Percentiles rank a stretch among this genome's conserved stretches.
phyloP scores from a whole-genome alignment of 257 asterid genomes.

The Paulownia fortunei region DNA sequence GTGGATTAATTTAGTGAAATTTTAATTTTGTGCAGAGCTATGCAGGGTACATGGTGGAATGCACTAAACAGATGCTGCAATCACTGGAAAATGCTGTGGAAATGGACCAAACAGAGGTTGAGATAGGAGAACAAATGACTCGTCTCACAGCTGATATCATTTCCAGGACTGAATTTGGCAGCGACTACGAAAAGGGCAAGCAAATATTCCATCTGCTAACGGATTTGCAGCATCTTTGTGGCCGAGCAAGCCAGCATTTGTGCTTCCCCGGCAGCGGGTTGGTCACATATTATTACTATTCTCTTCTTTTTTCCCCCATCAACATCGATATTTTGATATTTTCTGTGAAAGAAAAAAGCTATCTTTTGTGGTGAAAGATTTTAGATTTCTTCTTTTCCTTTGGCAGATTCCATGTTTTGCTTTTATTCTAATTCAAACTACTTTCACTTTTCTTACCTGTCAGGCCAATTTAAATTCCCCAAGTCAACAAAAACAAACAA shows the following conservation, averaged over 20 bases:
- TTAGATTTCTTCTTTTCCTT: not conserved
- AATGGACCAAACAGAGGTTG: slow-evolving; percentile 63
- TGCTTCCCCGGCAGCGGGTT: slow-evolving; percentile 94
- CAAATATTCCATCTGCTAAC: slow-evolving; percentile 70
- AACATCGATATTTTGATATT: not conserved
- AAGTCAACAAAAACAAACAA: not conserved
- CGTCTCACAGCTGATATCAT: slow-evolving; percentile 88
- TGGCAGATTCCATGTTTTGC: not conserved
- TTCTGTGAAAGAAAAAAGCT: not conserved
- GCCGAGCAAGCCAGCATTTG: slow-evolving; percentile 68
- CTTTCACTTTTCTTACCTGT: not conserved
- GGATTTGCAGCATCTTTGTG: slow-evolving; percentile 60
- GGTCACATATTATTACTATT: no score
- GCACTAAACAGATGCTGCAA: slow-evolving; percentile 65
- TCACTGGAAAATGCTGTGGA: slow-evolving; percentile 43
- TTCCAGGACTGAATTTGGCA: slow-evolving; percentile 80
- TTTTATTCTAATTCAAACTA: not conserved
- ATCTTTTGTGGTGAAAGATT: not conserved
- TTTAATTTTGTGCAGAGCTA: slow-evolving; percentile 66
- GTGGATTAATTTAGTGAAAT: not conserved
- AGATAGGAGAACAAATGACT: slow-evolving; percentile 80
- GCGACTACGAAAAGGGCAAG: slow-evolving; percentile 77
- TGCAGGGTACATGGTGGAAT: slow-evolving; percentile 81
- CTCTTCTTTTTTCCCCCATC: not conserved
- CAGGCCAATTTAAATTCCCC: not conserved